phyloP scores from a whole-genome alignment of 2,329 filamentous ascomycete species.

The Exophiala spinifera region DNA sequence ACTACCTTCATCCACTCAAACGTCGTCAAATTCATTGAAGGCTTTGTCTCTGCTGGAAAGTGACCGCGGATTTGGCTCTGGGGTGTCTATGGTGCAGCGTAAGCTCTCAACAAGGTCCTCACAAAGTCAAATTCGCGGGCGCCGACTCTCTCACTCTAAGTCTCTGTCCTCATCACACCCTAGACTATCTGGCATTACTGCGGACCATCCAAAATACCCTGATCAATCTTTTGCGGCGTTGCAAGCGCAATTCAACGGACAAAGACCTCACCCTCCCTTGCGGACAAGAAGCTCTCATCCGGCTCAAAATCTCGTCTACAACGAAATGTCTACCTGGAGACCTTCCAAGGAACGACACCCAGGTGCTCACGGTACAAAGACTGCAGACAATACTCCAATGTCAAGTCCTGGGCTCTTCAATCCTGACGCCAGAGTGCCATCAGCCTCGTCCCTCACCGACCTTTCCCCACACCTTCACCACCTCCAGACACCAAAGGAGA shows the following conservation, averaged over 20 bases:
- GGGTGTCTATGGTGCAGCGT: conserved; percentile 6
- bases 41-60: conserved; percentile 11
- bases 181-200: conserved; percentile 12
- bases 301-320: conserved; percentile 34
- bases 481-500: conserved; percentile 74
- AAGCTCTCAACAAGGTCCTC: conserved; percentile 18
- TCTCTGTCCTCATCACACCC: conserved; percentile 22
- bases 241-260: conserved; percentile 43
- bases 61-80: conserved; percentile 3
- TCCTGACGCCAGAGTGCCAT: conserved; percentile 34
- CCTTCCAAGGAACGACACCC: conserved; percentile 21
- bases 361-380: conserved; percentile 33
- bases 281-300: conserved; percentile 46
- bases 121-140: conserved; percentile 12
- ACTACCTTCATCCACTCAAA: conserved; percentile 16
- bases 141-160: conserved; percentile 26
- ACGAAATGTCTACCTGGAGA: conserved; percentile 29
- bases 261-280: conserved; percentile 36
- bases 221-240: conserved; percentile 49
- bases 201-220: conserved; percentile 42
- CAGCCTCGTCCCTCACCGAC: conserved; percentile 34
- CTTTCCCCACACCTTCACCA: conserved; percentile 66
- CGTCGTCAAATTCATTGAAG: conserved; percentile 21
- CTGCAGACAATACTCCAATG: conserved; percentile 46
- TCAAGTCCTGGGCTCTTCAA: conserved; percentile 46